Evolutionary conservation across 2,329 filamentous ascomycete genomes (phyloP).

Genomic region (Pseudopithomyces maydicus): DNA sequence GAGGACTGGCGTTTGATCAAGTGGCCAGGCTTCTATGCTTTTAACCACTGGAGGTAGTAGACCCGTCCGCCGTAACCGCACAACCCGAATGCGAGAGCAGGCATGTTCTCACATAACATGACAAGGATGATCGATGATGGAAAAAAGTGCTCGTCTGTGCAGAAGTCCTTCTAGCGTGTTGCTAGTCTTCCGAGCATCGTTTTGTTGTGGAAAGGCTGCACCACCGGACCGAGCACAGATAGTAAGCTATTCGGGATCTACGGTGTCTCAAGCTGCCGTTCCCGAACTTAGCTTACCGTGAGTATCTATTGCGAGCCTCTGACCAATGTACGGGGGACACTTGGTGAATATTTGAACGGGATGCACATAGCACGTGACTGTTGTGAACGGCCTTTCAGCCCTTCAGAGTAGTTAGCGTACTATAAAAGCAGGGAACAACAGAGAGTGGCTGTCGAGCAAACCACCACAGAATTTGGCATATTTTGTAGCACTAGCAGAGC

Average conservation of each 20-base stretch:
- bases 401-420: background rate
- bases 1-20: conserved; percentile 14
- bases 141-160: conserved; percentile 17
- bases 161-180: conserved; percentile 16
- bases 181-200: conserved; percentile 23
- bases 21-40: conserved; percentile 19
- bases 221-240: conserved; percentile 25
- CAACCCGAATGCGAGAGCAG: conserved; percentile 26
- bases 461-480: background rate
- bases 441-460: background rate
- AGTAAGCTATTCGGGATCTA: conserved; percentile 14
- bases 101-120: conserved; percentile 27
- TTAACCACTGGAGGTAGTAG: conserved; percentile 28
- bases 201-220: conserved; percentile 24
- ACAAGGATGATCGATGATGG: conserved; percentile 29
- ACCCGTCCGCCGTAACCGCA: conserved; percentile 30
- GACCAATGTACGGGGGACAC: conserved; percentile 7
- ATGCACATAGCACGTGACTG: background rate
- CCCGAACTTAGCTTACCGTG: conserved; percentile 13
- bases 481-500: background rate
- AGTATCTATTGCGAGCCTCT: conserved; percentile 21
- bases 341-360: background rate
- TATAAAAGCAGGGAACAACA: background rate
- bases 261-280: conserved; percentile 22
- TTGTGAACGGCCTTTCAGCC: background rate